Percentiles rank a stretch among this genome's conserved stretches.
phyloP scores from a whole-genome alignment of 257 asterid genomes.

The Ilex asprella region DNA sequence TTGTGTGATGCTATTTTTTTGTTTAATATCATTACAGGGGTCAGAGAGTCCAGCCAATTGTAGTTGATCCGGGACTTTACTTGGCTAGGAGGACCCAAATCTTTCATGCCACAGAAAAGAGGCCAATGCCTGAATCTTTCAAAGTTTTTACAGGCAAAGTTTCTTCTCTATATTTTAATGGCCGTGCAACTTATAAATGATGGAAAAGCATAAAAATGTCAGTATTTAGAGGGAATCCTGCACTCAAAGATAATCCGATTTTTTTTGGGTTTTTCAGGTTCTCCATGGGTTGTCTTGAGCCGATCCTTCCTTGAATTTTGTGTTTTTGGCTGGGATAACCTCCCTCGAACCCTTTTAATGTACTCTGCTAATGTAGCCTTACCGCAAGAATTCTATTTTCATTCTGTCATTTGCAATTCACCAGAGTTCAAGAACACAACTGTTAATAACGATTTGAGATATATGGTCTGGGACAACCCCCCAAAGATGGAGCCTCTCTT shows the following conservation, averaged over 20 bases:
- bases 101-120: constrained; percentile 85
- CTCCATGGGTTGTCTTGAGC: constrained; percentile 90
- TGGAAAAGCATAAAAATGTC: too few species aligned
- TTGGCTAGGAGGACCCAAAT: constrained; percentile 84
- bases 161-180: constrained; percentile 3
- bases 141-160: constrained; percentile 72
- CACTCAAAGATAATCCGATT: too few species aligned
- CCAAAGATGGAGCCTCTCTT: constrained; percentile 92
- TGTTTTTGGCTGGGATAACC: constrained; percentile 91
- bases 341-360: constrained; percentile 90
- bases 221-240: too few species aligned
- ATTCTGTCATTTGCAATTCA: constrained; percentile 77
- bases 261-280: constrained; percentile 45
- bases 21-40: constrained; percentile 41
- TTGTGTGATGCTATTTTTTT: constrained; percentile 19
- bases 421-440: constrained; percentile 74
- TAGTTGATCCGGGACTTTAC: constrained; percentile 90
- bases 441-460: constrained; percentile 78
- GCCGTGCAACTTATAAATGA: too few species aligned
- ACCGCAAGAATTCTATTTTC: constrained; percentile 91
- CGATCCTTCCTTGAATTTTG: constrained; percentile 87
- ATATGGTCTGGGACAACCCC: constrained; percentile 89
- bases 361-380: constrained; percentile 58
- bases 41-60: constrained; percentile 74
- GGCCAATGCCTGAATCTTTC: constrained; percentile 92